Evolutionary conservation across 208 protist genomes (phyloP), one percentile per base, ranked within the genome.

Genomic region (Zelonia costaricensis): DNA sequence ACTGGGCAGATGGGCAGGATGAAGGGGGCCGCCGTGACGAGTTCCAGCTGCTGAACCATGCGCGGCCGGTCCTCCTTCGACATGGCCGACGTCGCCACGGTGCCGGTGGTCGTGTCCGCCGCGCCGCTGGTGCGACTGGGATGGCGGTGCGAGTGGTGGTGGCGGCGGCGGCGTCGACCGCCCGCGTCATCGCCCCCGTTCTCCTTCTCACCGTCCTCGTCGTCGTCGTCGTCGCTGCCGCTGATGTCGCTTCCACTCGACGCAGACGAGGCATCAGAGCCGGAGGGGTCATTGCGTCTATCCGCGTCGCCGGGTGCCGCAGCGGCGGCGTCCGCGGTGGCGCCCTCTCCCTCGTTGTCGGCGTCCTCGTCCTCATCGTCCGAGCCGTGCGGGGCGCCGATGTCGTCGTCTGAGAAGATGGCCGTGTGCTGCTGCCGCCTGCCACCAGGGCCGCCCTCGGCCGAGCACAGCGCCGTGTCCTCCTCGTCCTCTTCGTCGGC

Each of bases 1-100:
- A 88, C 69, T 2, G 81, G 60, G 16, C 59, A 72, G 38, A 80
- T 78, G 20, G 72, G 74, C 1, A 88, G 28, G 47, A 76, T 71
- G 39, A 79, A 83, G 0, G 51, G 69, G 20, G 61, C 64, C 6
- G 74, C 64, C 18, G 62, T 67, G 44, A 55, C 25, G 6, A 67
- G 58, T 27, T 58, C 33, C 64, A 78, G 65, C 52, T 66, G 59
- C 40, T 63, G 53, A 28, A 75, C 69, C 30, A 57, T 48, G 18
- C 61, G 56, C 18, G 46, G 48, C 36, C 52, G 69, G 39, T 28
- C 53, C 27, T 45, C 52, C 53, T 7, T 52, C 33, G 18, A 13
- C 40, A 43, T 51, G 20, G 40, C 25, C 4, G 57, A 20, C 9
- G 58, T 62, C 35, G 44, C n/a, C n/a, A n/a, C n/a, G n/a, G n/a